Percentiles rank a stretch among this genome's conserved stretches.
These are phyloP conservation scores for Garcia nutans DNA, from an alignment of 345 rosid genomes.

Conservation along the genomic window DNA sequence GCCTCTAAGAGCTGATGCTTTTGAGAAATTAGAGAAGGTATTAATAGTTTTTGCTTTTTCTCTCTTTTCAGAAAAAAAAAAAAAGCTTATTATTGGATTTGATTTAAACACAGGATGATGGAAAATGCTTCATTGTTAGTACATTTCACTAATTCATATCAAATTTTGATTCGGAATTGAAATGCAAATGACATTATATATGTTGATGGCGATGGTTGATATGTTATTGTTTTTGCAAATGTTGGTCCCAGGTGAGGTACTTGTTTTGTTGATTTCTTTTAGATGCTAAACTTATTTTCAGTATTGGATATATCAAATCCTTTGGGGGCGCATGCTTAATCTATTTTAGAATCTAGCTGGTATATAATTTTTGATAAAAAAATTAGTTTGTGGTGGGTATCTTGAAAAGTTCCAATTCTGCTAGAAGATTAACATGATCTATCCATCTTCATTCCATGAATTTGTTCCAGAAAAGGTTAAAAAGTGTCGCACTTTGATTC, in stretches of 20 bases:
- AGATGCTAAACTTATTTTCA: too few relatives aligned
- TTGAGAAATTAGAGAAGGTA: slow-evolving; percentile 80
- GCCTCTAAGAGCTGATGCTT: slow-evolving; percentile 65
- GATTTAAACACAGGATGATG: neutral
- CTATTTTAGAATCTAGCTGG: neutral
- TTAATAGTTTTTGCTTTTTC: neutral
- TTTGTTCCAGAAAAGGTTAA: neutral
- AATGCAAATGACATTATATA: neutral
- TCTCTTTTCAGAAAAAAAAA: neutral
- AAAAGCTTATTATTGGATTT: neutral
- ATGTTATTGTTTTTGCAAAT: too few relatives aligned
- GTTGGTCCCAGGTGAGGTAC: too few relatives aligned
- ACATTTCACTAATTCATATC: neutral
- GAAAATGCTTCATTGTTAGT: neutral
- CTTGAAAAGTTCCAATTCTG: neutral
- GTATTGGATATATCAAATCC: neutral
- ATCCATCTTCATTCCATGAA: neutral
- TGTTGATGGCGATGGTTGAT: neutral
- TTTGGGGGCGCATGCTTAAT: neutral
- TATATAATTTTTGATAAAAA: too few relatives aligned
- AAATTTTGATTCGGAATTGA: neutral
- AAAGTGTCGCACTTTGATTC: too few relatives aligned
- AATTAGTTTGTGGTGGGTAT: neutral
- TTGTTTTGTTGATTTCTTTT: too few relatives aligned
- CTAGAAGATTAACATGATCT: neutral